phyloP scores from a whole-genome alignment of 139 green algal species.

The Asterochloris sp. region DNA sequence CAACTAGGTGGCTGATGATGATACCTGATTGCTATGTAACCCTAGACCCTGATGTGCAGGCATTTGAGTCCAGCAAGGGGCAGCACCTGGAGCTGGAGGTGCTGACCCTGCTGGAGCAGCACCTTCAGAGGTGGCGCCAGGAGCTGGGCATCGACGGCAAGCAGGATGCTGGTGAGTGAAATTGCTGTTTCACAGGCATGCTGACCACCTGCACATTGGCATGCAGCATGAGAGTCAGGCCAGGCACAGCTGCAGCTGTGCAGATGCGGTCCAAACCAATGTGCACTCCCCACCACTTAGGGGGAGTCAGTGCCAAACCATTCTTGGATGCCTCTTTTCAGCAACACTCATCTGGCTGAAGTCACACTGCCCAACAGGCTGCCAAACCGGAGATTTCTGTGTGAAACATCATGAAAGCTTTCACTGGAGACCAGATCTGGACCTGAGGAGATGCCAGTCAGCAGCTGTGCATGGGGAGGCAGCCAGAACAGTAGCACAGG shows the following conservation, averaged over 20 bases:
- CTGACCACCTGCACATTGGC: not conserved
- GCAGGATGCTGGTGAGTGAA: not conserved
- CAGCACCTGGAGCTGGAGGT: slow-evolving; percentile 41
- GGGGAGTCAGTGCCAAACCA: not conserved
- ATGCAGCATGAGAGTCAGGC: not conserved
- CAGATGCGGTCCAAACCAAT: not conserved
- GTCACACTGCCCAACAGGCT: not conserved
- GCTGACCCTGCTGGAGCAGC: slow-evolving; percentile 34
- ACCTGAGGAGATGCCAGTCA: not conserved
- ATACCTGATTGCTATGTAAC: not conserved
- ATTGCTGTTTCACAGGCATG: not conserved
- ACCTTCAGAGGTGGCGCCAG: slow-evolving; percentile 27
- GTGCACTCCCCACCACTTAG: not conserved
- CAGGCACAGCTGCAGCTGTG: not conserved
- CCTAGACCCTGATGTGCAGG: slow-evolving; percentile 19
- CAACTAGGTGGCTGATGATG: not conserved
- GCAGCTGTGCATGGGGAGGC: not conserved
- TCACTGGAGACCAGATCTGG: not conserved
- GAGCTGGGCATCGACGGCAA: not conserved
- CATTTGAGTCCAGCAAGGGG: slow-evolving; percentile 50
- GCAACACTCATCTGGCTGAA: not conserved
- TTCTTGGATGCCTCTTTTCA: not conserved
- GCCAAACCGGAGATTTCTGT: not conserved
- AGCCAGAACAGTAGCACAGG: not conserved
- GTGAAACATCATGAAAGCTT: not conserved